These are phyloP conservation scores for Linnemannia zychae DNA, from an alignment of 192 early-diverging fungal species.

Conservation along the genomic window DNA sequence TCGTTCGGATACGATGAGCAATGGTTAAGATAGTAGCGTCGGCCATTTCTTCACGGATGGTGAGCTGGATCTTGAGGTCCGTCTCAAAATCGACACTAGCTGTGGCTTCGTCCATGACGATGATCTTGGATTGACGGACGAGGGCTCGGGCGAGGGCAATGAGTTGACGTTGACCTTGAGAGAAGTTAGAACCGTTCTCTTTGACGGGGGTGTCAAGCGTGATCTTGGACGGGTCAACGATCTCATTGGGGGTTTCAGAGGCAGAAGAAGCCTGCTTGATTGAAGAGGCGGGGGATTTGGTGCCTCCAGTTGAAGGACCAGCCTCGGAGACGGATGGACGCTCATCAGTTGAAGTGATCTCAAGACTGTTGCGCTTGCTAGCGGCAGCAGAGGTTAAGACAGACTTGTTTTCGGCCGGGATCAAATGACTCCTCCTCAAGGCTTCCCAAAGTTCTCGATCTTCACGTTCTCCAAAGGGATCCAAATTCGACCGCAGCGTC, in stretches of 20 bases:
- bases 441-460: conserved; percentile 85
- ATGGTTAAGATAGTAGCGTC: conserved; percentile 86
- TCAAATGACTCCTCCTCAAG: conserved; percentile 79
- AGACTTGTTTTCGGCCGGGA: conserved; percentile 36
- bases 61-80: conserved; percentile 87
- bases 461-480: conserved; percentile 84
- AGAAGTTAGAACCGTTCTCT: conserved; percentile 84
- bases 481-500: conserved; percentile 81
- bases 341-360: background rate
- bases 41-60: conserved; percentile 82
- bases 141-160: conserved; percentile 80
- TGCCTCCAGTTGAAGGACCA: background rate
- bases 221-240: conserved; percentile 43
- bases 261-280: conserved; percentile 18
- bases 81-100: conserved; percentile 90
- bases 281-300: conserved; percentile 14
- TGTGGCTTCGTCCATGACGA: conserved; percentile 93
- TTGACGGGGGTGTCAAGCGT: conserved; percentile 78
- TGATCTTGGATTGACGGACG: conserved; percentile 70
- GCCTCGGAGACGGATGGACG: background rate
- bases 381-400: conserved; percentile 39
- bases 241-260: background rate
- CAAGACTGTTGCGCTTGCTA: background rate
- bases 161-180: conserved; percentile 81
- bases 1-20: conserved; percentile 87